Conservation (phyloP, 225 moss, liverwort and hornwort species). For the Polytrichum formosum region DNA sequence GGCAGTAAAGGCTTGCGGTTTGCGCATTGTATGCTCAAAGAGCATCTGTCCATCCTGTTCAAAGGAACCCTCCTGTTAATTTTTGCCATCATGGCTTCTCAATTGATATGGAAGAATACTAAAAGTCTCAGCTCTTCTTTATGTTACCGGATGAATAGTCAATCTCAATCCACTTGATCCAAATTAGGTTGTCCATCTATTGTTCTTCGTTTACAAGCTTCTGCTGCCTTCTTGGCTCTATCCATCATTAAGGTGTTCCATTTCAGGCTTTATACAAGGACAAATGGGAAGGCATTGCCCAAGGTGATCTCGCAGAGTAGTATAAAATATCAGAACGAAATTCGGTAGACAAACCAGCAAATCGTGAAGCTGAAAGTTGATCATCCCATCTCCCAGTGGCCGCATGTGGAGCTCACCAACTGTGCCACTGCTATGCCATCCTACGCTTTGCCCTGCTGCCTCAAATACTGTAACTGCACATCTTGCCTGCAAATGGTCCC, state of each 20-base stretch:
- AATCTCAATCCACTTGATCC: too few species aligned
- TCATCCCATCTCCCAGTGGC: conserved; percentile 58
- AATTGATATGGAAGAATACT: too few species aligned
- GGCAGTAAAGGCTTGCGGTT: conserved; percentile 52
- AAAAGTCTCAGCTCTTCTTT: too few species aligned
- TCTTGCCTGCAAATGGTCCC: conserved; percentile 38
- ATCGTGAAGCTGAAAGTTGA: conserved; percentile 68
- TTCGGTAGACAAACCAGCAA: conserved; percentile 41
- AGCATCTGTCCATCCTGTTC: conserved; percentile 67
- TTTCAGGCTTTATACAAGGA: too few species aligned
- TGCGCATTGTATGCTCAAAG: conserved; percentile 61
- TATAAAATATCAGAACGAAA: neutral
- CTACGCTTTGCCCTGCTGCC: conserved; percentile 55
- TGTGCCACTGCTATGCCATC: conserved; percentile 65
- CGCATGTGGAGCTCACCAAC: conserved; percentile 67
- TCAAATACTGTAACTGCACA: conserved; percentile 63
- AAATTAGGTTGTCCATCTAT: too few species aligned
- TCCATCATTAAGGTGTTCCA: too few species aligned
- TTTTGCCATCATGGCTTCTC: too few species aligned
- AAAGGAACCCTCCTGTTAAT: conserved; percentile 2
- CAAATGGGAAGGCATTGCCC: too few species aligned
- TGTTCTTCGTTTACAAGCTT: too few species aligned
- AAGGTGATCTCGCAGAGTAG: too few species aligned
- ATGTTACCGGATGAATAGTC: too few species aligned
- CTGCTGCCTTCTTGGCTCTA: too few species aligned